Evolutionary conservation across 2,329 filamentous ascomycete genomes (phyloP), one percentile per base, ranked within the genome.

Genomic region (Ceratocystis huliohia): DNA sequence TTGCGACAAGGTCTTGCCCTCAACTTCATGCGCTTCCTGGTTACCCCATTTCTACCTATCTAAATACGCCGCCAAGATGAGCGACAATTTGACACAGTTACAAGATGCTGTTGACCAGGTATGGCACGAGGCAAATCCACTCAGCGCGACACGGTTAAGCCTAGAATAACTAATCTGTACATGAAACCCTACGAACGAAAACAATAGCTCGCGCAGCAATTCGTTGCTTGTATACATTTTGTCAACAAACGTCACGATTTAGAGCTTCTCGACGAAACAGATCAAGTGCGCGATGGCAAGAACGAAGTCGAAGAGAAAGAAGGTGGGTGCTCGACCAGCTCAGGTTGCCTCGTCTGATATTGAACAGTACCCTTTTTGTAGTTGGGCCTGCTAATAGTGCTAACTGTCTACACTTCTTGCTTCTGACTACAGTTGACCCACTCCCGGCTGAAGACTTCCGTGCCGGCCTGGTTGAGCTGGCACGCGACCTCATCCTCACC

Each of bases 101-200:
- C 90, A 95, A 76, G 89, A 94, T 78, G 87, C 88, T 75, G 84
- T 93, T 68, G 89, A 94, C 73, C 85, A 91, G 81, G 89, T 89
- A 77, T 44, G 75, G 10, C 37, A 13, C 13, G 1, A 41, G 37
- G 37, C 37, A 41, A 41, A 13, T 0, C 13, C 3, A 4, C 37
- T 41, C 8, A 15, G 15, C 3, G 10, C 37, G 37, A 41, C 37
- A 41, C 5, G 13, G 37, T 15, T 41, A 41, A 2, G 13, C 10
- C 13, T 41, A 15, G 37, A 4, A 41, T 41, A 41, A 15, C 37
- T 41, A 41, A 41, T 10, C 3, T 41, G 1, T 41, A 15, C 13
- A 15, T 41, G 13, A 37, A 61, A 17, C 8, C 37, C 15, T 20
- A 48, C 63, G 41, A 62, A 61, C 20, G 37, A 15, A 17, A 46